Conservation (phyloP, 306 rosid species). For the Nissolia schottii region DNA sequence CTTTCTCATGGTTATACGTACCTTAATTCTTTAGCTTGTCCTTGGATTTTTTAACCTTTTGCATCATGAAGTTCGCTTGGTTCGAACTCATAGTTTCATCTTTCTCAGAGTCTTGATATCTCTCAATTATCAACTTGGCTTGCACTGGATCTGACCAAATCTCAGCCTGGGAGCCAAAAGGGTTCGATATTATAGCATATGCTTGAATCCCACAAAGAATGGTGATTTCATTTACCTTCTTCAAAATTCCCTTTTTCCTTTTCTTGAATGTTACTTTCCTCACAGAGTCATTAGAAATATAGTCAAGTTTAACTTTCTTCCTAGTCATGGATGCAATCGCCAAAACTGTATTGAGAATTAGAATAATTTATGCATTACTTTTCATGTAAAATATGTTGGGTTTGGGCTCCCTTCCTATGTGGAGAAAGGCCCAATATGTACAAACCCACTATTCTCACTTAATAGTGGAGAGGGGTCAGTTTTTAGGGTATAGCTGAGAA, state of each 20-base stretch:
- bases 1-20: neutral
- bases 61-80: slow-evolving; percentile 1
- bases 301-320: slow-evolving; percentile 51
- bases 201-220: slow-evolving; percentile 62
- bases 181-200: slow-evolving; percentile 49
- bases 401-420: too few relatives aligned
- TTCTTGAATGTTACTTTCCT: slow-evolving; percentile 59
- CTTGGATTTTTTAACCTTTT: neutral
- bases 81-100: slow-evolving; percentile 11
- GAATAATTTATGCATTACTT: neutral
- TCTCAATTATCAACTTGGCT: slow-evolving; percentile 6
- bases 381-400: too few relatives aligned
- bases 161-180: slow-evolving; percentile 38
- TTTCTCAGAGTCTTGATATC: neutral
- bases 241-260: slow-evolving; percentile 62
- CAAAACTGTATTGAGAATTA: neutral
- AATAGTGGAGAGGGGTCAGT: too few relatives aligned
- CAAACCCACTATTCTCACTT: too few relatives aligned
- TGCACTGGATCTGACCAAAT: slow-evolving; percentile 41
- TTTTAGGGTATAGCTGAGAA: too few relatives aligned
- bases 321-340: slow-evolving; percentile 39
- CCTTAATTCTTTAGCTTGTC: neutral
- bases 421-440: too few relatives aligned
- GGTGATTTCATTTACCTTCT: slow-evolving; percentile 50
- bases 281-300: slow-evolving; percentile 30